Conservation (phyloP, 768 basidiomycete species). For the Lanmaoa pseudosensibilis region DNA sequence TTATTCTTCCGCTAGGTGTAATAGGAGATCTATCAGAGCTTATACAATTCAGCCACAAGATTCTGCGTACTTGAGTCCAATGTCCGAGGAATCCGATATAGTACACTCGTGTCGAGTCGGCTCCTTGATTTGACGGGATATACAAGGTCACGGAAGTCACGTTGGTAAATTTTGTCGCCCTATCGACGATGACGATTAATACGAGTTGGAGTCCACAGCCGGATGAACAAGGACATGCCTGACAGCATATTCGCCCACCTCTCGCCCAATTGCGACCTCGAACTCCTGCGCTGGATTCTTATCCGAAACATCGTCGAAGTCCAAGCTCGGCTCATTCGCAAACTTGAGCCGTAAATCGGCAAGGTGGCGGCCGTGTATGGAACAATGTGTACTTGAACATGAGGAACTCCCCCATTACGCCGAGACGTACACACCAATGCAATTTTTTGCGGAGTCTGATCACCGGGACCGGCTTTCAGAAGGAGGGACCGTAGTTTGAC, state of each 20-base stretch:
- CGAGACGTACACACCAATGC: conserved; percentile 51
- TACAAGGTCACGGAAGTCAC: conserved; percentile 80
- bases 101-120: conserved; percentile 72
- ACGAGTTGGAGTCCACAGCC: neutral
- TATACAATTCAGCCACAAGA: neutral
- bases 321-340: conserved; percentile 72
- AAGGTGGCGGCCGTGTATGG: neutral
- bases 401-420: neutral
- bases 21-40: neutral
- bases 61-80: conserved; percentile 65
- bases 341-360: conserved; percentile 48
- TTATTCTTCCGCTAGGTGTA: conserved; percentile 64
- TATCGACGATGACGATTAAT: conserved; percentile 28
- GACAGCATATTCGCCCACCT: conserved; percentile 82
- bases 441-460: conserved; percentile 74
- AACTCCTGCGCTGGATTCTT: conserved; percentile 71
- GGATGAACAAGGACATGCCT: conserved; percentile 50
- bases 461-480: conserved; percentile 79
- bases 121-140: conserved; percentile 78
- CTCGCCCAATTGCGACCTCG: conserved; percentile 63
- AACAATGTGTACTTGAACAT: neutral
- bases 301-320: conserved; percentile 73
- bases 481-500: conserved; percentile 82
- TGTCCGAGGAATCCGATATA: conserved; percentile 85
- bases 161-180: conserved; percentile 84